Percentiles rank a stretch among this genome's conserved stretches.
Evolutionary conservation across 2,329 filamentous ascomycete species (phyloP).

Genomic region (Aspergillus uvarum): DNA sequence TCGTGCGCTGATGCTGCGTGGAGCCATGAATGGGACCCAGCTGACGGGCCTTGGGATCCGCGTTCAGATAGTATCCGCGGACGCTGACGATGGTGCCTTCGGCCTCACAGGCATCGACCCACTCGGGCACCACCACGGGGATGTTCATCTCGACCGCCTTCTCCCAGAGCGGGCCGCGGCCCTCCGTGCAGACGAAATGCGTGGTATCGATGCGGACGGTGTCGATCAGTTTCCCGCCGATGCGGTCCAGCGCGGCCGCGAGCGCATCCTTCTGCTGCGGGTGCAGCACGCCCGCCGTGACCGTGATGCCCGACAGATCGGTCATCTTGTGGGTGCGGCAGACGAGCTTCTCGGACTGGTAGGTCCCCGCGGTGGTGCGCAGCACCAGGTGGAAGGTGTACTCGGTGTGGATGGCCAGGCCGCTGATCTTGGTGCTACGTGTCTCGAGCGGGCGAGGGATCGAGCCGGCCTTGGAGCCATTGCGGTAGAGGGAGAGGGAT

Average conservation of each 20-base stretch:
- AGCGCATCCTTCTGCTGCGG: slow-evolving; percentile 70
- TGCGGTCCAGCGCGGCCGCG: slow-evolving; percentile 73
- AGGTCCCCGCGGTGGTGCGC: slow-evolving; percentile 85
- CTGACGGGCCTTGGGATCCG: slow-evolving; percentile 65
- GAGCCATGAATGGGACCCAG: slow-evolving; percentile 39
- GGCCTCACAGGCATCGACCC: slow-evolving; percentile 94
- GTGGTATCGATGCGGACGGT: slow-evolving; percentile 94
- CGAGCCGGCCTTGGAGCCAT: slow-evolving; percentile 92
- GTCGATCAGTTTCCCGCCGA: slow-evolving; percentile 89
- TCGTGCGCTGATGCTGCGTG: slow-evolving; percentile 35
- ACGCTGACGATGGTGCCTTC: slow-evolving; percentile 92
- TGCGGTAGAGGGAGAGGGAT: slow-evolving; percentile 87
- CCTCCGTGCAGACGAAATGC: slow-evolving; percentile 96
- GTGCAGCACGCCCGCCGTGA: slow-evolving; percentile 85
- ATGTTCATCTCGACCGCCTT: slow-evolving; percentile 98
- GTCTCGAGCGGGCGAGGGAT: slow-evolving; percentile 86
- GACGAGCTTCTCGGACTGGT: slow-evolving; percentile 75
- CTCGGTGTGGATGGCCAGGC: slow-evolving; percentile 92
- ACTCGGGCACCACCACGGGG: slow-evolving; percentile 92
- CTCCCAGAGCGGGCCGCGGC: slow-evolving; percentile 86
- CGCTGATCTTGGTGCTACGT: slow-evolving; percentile 94
- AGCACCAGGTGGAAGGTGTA: slow-evolving; percentile 93
- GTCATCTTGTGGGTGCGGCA: slow-evolving; percentile 99
- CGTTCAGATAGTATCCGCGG: slow-evolving; percentile 93
- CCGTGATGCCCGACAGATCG: slow-evolving; percentile 89